A percentile compares a stretch with the other conserved stretches of the same genome.
Conservation (phyloP, 352 stramenopile species). For the Phytophthora pluvialis region DNA sequence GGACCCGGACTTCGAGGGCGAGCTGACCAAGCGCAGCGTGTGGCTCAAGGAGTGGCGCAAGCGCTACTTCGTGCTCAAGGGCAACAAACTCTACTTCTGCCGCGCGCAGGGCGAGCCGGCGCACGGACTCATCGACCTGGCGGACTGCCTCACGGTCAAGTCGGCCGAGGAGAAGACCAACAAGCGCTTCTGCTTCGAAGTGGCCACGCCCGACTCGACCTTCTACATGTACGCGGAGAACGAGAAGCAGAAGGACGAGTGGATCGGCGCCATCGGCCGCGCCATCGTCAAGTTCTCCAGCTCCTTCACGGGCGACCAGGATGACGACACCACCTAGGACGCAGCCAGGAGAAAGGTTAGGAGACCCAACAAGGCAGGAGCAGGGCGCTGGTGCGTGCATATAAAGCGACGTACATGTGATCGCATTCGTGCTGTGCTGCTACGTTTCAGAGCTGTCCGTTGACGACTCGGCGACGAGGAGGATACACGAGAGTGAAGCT, state of each 20-base stretch:
- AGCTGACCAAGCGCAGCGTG: slow-evolving; percentile 91
- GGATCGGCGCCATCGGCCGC: slow-evolving; percentile 95
- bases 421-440: background rate
- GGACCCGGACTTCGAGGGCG: slow-evolving; percentile 86
- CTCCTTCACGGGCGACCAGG: slow-evolving; percentile 95
- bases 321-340: slow-evolving; percentile 55
- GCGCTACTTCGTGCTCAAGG: slow-evolving; percentile 92
- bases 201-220: slow-evolving; percentile 87
- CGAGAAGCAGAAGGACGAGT: slow-evolving; percentile 93
- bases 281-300: slow-evolving; percentile 98
- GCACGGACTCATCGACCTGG: slow-evolving; percentile 91
- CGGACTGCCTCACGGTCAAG: slow-evolving; percentile 92
- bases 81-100: slow-evolving; percentile 93
- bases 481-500: slow-evolving; percentile 6
- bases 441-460: background rate
- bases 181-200: slow-evolving; percentile 92
- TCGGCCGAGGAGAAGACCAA: slow-evolving; percentile 92
- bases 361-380: slow-evolving; percentile 8
- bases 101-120: slow-evolving; percentile 72
- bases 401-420: slow-evolving; percentile 3
- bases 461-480: slow-evolving; percentile 15
- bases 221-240: slow-evolving; percentile 94
- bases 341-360: background rate
- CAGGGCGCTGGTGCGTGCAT: slow-evolving; percentile 4
- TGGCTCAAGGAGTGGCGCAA: slow-evolving; percentile 93